Conservation (phyloP, 1,284 basidiomycete genomes). For the Abortiporus biennis region DNA sequence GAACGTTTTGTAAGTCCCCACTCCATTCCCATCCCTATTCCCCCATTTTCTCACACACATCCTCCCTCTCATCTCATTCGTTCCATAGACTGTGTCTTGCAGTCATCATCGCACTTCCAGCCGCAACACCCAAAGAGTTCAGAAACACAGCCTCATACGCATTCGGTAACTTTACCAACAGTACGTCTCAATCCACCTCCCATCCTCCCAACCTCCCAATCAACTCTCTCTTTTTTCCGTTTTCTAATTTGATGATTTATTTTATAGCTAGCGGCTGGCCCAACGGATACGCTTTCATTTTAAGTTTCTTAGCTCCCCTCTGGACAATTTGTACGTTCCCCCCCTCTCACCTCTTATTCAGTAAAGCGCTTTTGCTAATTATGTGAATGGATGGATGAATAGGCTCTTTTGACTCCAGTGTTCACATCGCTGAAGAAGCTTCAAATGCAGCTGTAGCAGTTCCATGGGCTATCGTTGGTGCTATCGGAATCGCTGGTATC, state of each 20-base stretch:
- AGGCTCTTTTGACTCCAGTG: constrained; percentile 34
- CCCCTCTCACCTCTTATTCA: too few species aligned
- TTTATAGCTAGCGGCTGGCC: constrained; percentile 68
- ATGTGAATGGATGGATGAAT: neutral
- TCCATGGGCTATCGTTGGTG: constrained; percentile 63
- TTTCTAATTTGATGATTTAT: too few species aligned
- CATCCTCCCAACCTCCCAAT: neutral
- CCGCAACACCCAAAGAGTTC: constrained; percentile 20
- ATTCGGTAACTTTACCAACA: constrained; percentile 21
- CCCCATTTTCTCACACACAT: neutral
- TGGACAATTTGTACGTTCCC: constrained; percentile 66
- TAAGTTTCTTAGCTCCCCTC: constrained; percentile 71
- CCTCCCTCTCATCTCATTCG: neutral
- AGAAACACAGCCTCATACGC: constrained; percentile 20
- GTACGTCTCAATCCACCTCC: constrained; percentile 25
- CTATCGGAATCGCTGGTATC: constrained; percentile 47
- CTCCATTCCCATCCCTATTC: too few species aligned
- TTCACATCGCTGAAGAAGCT: constrained; percentile 75
- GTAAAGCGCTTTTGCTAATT: neutral
- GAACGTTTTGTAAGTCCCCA: constrained; percentile 57
- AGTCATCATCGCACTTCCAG: constrained; percentile 24
- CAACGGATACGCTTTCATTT: constrained; percentile 68
- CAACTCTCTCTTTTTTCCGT: neutral
- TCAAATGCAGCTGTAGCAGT: constrained; percentile 55
- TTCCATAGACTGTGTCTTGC: constrained; percentile 21